These are phyloP conservation scores for Ustilago cynodontis DNA, from an alignment of 1,284 basidiomycete species.

Conservation along the genomic window DNA sequence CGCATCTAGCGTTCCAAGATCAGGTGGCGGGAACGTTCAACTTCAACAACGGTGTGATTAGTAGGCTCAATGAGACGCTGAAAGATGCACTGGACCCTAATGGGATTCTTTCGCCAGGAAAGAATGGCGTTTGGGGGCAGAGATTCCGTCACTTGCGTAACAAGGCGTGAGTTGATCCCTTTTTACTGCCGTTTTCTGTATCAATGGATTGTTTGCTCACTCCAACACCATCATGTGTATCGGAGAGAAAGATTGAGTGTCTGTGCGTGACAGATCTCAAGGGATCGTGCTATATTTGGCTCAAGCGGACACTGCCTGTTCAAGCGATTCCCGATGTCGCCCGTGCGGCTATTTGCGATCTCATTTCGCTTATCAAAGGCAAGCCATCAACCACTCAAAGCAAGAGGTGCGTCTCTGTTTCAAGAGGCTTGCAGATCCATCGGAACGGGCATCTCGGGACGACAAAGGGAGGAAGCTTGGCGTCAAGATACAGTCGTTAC, in stretches of 20 bases:
- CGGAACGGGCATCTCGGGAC: conserved; percentile 4
- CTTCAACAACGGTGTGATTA: conserved; percentile 47
- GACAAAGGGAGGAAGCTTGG: background rate
- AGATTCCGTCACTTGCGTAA: conserved; percentile 28
- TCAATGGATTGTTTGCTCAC: too few relatives aligned
- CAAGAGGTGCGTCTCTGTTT: background rate
- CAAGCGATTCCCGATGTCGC: background rate
- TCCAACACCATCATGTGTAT: too few relatives aligned
- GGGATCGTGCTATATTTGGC: too few relatives aligned
- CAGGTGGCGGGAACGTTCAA: conserved; percentile 39
- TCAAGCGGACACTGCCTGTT: too few relatives aligned
- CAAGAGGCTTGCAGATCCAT: conserved; percentile 1
- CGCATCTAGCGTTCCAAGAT: conserved; percentile 1
- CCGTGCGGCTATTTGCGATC: background rate
- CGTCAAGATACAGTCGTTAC: too few relatives aligned
- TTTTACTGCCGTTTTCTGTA: too few relatives aligned
- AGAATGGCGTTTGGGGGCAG: conserved; percentile 54
- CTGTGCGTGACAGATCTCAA: background rate
- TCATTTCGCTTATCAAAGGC: background rate
- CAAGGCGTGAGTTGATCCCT: conserved; percentile 2
- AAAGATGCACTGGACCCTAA: too few relatives aligned
- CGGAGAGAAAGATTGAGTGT: too few relatives aligned
- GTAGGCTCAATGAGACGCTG: too few relatives aligned
- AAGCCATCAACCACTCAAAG: background rate
- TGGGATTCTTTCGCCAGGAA: conserved; percentile 47